Evolutionary conservation across 306 rosid species (phyloP).

Genomic region (Abrus precatorius): DNA sequence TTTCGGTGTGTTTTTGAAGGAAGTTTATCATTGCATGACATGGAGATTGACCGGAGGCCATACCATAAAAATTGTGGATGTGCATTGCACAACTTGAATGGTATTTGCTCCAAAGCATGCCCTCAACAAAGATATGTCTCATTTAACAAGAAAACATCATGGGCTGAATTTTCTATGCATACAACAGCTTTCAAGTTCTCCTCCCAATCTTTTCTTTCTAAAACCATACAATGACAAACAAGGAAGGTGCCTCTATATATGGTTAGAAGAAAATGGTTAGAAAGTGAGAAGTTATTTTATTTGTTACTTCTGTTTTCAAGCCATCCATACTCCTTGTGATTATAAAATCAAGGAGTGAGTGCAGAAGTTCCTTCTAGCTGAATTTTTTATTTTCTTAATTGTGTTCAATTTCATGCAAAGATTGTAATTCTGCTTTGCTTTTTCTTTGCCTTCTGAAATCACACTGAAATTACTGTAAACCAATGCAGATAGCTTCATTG

Average conservation of each 20-base stretch:
- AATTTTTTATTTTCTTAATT: background rate
- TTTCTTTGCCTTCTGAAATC: background rate
- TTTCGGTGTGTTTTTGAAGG: constrained; percentile 64
- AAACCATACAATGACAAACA: constrained; percentile 3
- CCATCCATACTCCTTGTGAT: background rate
- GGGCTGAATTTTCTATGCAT: constrained; percentile 43
- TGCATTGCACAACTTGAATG: constrained; percentile 63
- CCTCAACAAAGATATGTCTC: constrained; percentile 49
- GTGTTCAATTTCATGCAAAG: background rate
- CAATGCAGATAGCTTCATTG: background rate
- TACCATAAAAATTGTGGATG: constrained; percentile 87
- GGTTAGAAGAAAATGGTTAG: background rate
- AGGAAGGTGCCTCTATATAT: background rate
- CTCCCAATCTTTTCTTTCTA: constrained; percentile 33
- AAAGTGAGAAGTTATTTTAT: constrained; percentile 12
- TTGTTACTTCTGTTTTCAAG: constrained; percentile 16
- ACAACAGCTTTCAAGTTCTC: constrained; percentile 39
- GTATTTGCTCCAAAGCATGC: constrained; percentile 29
- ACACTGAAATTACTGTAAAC: background rate
- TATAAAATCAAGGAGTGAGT: constrained; percentile 16
- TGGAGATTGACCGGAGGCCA: constrained; percentile 70
- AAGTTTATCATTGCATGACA: constrained; percentile 64
- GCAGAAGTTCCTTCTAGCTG: constrained; percentile 3
- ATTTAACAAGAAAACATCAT: constrained; percentile 54
- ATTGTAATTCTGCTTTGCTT: constrained; percentile 2